Conservation (phyloP, 169 alveolate species). For the Eimeria tenella region DNA sequence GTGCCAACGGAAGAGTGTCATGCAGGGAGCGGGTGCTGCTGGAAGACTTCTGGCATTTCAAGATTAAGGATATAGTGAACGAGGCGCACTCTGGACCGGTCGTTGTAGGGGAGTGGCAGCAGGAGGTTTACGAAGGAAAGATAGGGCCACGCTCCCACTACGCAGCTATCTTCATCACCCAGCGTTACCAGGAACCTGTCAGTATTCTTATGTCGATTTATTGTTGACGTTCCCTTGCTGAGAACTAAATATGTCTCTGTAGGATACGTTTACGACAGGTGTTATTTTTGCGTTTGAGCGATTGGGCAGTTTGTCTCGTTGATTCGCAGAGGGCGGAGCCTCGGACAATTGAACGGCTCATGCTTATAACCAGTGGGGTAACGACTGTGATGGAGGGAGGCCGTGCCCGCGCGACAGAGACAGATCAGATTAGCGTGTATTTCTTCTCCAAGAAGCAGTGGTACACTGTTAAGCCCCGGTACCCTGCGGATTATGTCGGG, state of each 20-base stretch:
- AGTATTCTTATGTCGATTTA: background rate
- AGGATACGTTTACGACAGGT: background rate
- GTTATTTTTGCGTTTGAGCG: background rate
- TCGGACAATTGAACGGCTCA: constrained; percentile 78
- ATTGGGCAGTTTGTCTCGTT: background rate
- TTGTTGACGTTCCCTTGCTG: background rate
- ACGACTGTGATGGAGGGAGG: constrained; percentile 72
- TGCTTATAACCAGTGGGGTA: constrained; percentile 77
- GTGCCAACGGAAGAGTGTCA: constrained; percentile 80
- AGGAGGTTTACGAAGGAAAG: constrained; percentile 88
- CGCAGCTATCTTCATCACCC: constrained; percentile 90
- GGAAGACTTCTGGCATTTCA: constrained; percentile 91
- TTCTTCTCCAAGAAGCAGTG: constrained; percentile 71
- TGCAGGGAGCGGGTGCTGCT: constrained; percentile 85
- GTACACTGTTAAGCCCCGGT: constrained; percentile 76
- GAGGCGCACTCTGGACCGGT: constrained; percentile 77
- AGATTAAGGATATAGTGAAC: constrained; percentile 76
- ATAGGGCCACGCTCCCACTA: constrained; percentile 92
- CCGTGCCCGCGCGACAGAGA: constrained; percentile 61
- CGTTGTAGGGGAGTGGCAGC: constrained; percentile 87
- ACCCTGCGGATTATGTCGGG: constrained; percentile 79
- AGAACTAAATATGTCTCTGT: background rate
- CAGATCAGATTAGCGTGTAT: constrained; percentile 75
- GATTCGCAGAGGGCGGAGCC: constrained; percentile 78
- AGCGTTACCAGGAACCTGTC: constrained; percentile 88